These are phyloP conservation scores for Plasmodium vivax DNA, from an alignment of 169 alveolate species.

Conservation along the genomic window DNA sequence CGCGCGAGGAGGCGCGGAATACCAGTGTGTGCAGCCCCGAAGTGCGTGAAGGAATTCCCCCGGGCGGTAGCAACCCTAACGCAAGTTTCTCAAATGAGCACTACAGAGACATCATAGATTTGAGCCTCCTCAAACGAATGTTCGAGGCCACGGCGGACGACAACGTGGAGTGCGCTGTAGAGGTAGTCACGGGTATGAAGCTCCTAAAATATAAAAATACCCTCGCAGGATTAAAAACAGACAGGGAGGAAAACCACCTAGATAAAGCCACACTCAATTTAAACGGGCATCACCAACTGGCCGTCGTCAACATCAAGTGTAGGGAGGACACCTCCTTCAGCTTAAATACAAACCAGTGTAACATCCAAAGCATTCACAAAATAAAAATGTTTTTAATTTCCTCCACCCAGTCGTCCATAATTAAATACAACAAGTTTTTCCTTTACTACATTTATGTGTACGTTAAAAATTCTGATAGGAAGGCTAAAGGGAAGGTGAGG, in stretches of 20 bases:
- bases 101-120: slow-evolving; percentile 12
- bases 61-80: neutral
- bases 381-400: slow-evolving; percentile 54
- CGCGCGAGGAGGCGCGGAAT: neutral
- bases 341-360: slow-evolving; percentile 15
- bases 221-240: slow-evolving; percentile 3
- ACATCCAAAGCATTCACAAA: slow-evolving; percentile 27
- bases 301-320: slow-evolving; percentile 23
- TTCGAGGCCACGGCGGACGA: slow-evolving; percentile 12
- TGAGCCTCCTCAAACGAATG: slow-evolving; percentile 16
- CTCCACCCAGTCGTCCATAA: slow-evolving; percentile 46
- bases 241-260: neutral
- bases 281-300: slow-evolving; percentile 44
- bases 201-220: slow-evolving; percentile 27
- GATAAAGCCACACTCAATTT: slow-evolving; percentile 38
- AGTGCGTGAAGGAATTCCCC: neutral
- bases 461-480: slow-evolving; percentile 16
- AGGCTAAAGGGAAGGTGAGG: slow-evolving; percentile 2
- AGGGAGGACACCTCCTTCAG: slow-evolving; percentile 2
- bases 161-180: slow-evolving; percentile 13
- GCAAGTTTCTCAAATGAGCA: slow-evolving; percentile 2
- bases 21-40: neutral
- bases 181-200: slow-evolving; percentile 24
- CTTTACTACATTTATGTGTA: slow-evolving; percentile 24
- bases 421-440: slow-evolving; percentile 25